These are phyloP conservation scores for Stylonectria norvegica DNA, from an alignment of 2,329 filamentous ascomycete species.

Conservation along the genomic window DNA sequence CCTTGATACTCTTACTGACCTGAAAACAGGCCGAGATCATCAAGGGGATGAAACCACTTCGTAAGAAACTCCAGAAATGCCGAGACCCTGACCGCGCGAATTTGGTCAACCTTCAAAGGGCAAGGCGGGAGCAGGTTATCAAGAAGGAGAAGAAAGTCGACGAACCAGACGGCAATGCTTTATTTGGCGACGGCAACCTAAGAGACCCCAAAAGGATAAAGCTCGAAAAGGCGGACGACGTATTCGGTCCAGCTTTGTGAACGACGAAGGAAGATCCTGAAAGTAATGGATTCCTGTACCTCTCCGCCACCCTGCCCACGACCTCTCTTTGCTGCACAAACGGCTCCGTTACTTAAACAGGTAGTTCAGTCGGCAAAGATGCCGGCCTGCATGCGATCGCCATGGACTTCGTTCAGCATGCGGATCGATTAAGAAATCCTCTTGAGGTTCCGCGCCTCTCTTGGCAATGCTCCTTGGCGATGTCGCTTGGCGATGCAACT, in stretches of 20 bases:
- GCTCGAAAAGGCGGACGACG: conserved; percentile 41
- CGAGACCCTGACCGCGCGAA: conserved; percentile 72
- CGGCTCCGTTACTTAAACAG: too few species aligned
- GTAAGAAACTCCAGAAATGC: conserved; percentile 69
- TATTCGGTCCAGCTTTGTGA: conserved; percentile 45
- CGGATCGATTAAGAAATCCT: too few species aligned
- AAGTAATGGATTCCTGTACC: too few species aligned
- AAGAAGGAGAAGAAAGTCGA: conserved; percentile 44
- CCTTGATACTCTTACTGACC: conserved; percentile 13
- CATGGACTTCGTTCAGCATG: too few species aligned
- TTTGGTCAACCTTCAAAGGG: conserved; percentile 64
- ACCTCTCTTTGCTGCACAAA: too few species aligned
- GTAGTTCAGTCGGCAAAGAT: too few species aligned
- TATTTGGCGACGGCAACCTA: conserved; percentile 43
- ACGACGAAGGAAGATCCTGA: background rate
- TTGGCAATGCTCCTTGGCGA: too few species aligned
- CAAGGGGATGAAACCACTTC: conserved; percentile 52
- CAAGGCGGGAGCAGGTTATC: conserved; percentile 54
- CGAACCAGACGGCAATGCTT: conserved; percentile 38
- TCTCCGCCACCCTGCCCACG: too few species aligned
- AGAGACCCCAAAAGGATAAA: conserved; percentile 46
- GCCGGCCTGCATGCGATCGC: too few species aligned
- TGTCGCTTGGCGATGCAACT: too few species aligned
- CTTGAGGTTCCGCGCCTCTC: too few species aligned
- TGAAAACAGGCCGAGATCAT: conserved; percentile 40